A percentile compares a stretch with the other conserved stretches of the same genome.
phyloP scores from a whole-genome alignment of 306 rosid species.

The Lathyrus oleraceus region DNA sequence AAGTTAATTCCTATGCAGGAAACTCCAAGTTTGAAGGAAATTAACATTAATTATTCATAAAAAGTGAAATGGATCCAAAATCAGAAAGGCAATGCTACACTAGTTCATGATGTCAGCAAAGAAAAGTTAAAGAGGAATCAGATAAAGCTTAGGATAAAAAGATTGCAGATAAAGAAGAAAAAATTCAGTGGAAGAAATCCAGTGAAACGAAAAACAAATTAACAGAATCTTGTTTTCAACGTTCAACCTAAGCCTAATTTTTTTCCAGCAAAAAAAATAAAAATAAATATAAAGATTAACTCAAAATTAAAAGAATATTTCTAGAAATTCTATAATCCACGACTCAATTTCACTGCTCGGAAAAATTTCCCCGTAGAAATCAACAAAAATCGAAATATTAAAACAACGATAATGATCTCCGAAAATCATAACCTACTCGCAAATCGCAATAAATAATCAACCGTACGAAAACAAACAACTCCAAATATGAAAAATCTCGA shows the following conservation, averaged over 20 bases:
- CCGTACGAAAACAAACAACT: neutral
- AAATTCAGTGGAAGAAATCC: neutral
- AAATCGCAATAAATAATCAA: neutral
- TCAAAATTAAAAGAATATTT: neutral
- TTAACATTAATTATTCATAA: neutral
- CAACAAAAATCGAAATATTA: conserved; percentile 5
- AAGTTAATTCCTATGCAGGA: neutral
- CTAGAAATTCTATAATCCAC: neutral
- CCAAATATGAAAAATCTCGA: neutral
- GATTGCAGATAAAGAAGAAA: neutral
- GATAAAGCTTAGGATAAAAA: conserved; percentile 24
- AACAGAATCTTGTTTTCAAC: conserved; percentile 1
- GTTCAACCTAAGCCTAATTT: neutral
- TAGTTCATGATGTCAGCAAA: conserved; percentile 11
- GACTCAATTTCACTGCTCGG: neutral
- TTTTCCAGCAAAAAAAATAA: neutral
- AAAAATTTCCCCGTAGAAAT: neutral
- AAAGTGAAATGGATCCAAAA: neutral
- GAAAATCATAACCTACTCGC: conserved; percentile 1
- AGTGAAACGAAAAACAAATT: neutral
- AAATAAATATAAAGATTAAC: neutral
- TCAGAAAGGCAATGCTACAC: conserved; percentile 8
- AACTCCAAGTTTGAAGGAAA: conserved; percentile 18
- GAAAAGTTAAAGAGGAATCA: conserved; percentile 1
- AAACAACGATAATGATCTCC: neutral